Base-by-base conservation (phyloP, 345 rosid genomes). In the Cardamine occulta region DNA sequence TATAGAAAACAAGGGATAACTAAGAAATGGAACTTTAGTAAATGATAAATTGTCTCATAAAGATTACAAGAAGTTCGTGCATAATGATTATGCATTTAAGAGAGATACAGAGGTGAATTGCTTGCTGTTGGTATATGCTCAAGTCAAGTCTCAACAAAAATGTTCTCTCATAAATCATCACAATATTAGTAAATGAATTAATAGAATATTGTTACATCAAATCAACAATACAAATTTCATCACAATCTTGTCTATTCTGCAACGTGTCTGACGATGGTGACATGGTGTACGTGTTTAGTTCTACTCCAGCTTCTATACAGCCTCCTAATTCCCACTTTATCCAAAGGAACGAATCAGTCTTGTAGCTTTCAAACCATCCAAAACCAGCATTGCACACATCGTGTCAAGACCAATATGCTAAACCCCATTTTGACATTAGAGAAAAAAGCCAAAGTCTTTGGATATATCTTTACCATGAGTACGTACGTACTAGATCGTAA, bases 321-420 rank as follows among this genome's bases (percentile, higher is more conserved):
- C 90, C 75, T 82, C 89, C 97, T 87, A 10, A 84, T 84, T 83
- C 89, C 95, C 90, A 10, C 84, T 84, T 72, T 86, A 87, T 76
- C 85, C 90, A 3, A 82, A 88, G 10, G 88, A 87, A 54, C 95
- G 91, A 63, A 88, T 89, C 51, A 91, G 28, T 78, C 88, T 88
- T 56, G 91, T 89, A 49, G 97, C 40, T 35, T 35, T 35, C 40
- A 35, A 35, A 69, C 93, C 93, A 68, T 86, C 86, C 91, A 89
- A 87, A 40, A 87, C 85, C 2, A 90, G 95, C 89, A 91, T 89
- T 89, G 85, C 85, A 86, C 14, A 89, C 93, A 81, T 91, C 95
- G 91, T 89, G 80, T 73, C 53, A 55, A 51, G n/a, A 26, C 5
- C 53, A 26, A 47, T 19, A 10, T 34, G 24, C 11, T 32, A 12